A percentile compares a stretch with the other conserved stretches of the same genome.
phyloP scores from a whole-genome alignment of 2,329 filamentous ascomycete species.

The Trichocomaceae sp. region DNA sequence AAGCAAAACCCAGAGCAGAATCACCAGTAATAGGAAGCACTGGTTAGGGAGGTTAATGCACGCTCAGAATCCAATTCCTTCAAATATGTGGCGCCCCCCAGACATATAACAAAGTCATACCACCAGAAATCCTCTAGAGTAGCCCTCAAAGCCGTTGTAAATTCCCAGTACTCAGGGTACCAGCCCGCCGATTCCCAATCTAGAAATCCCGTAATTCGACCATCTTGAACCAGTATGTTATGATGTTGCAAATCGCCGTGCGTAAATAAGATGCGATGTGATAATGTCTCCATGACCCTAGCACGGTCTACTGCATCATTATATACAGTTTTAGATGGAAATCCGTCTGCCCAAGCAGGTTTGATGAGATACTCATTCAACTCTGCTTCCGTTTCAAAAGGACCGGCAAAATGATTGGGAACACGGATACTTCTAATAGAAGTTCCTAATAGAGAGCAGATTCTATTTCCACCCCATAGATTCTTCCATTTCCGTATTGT shows the following conservation, averaged over 20 bases:
- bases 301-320: conserved; percentile 16
- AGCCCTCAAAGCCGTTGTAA: conserved; percentile 24
- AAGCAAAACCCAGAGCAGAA: too few relatives aligned
- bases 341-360: conserved; percentile 13
- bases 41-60: conserved; percentile 15
- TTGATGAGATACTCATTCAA: conserved; percentile 21
- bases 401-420: conserved; percentile 19
- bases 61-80: conserved; percentile 18
- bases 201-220: conserved; percentile 25
- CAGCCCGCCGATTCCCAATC: conserved; percentile 38
- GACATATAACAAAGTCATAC: conserved; percentile 19
- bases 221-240: conserved; percentile 27
- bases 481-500: conserved; percentile 28
- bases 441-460: conserved; percentile 26
- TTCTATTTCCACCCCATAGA: conserved; percentile 19
- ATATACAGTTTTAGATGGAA: conserved; percentile 14
- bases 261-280: conserved; percentile 21
- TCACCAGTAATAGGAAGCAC: conserved; percentile 17
- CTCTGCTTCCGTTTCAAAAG: conserved; percentile 15
- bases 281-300: conserved; percentile 15
- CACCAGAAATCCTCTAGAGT: conserved; percentile 15
- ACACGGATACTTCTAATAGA: conserved; percentile 24
- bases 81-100: too few relatives aligned
- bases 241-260: too few relatives aligned
- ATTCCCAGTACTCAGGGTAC: too few relatives aligned